These are phyloP conservation scores for Pezicula neosporulosa DNA, from an alignment of 2,329 filamentous ascomycete genomes.

Conservation along the genomic window DNA sequence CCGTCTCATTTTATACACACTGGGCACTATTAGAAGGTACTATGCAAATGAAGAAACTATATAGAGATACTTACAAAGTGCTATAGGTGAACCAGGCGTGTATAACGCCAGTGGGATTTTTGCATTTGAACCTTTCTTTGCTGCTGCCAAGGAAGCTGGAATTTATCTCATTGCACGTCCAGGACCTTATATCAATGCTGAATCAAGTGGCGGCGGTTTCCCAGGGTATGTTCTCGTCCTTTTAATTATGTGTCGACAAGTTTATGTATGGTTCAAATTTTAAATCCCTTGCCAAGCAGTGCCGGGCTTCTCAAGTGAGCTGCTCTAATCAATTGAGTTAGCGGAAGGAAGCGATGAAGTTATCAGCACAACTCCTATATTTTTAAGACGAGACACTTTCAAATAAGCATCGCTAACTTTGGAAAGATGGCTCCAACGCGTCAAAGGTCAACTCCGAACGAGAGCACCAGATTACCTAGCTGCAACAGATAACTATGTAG, in stretches of 20 bases:
- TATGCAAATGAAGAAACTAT: too few species aligned
- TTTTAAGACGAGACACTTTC: too few species aligned
- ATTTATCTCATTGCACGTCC: constrained; percentile 68
- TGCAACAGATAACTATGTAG: constrained; percentile 60
- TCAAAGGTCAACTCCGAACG: constrained; percentile 63
- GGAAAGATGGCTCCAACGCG: constrained; percentile 62
- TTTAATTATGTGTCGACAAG: too few species aligned
- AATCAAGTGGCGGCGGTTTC: constrained; percentile 72
- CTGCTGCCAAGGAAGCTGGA: constrained; percentile 68
- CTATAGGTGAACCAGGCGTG: constrained; percentile 54
- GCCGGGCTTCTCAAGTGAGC: too few species aligned
- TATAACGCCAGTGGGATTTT: constrained; percentile 72
- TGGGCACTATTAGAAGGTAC: constrained; percentile 71
- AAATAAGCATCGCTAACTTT: neutral
- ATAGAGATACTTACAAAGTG: too few species aligned
- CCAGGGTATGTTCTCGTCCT: constrained; percentile 45
- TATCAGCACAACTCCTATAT: too few species aligned
- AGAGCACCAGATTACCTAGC: constrained; percentile 57
- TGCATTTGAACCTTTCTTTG: constrained; percentile 70
- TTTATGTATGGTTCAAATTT: too few species aligned
- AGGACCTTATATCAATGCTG: constrained; percentile 69
- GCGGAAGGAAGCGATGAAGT: too few species aligned
- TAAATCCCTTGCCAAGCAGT: too few species aligned
- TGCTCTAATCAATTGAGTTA: too few species aligned
- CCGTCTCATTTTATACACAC: constrained; percentile 74